Evolutionary conservation across 2,329 filamentous ascomycete species (phyloP).

Genomic region (Dactylellina haptotyla): DNA sequence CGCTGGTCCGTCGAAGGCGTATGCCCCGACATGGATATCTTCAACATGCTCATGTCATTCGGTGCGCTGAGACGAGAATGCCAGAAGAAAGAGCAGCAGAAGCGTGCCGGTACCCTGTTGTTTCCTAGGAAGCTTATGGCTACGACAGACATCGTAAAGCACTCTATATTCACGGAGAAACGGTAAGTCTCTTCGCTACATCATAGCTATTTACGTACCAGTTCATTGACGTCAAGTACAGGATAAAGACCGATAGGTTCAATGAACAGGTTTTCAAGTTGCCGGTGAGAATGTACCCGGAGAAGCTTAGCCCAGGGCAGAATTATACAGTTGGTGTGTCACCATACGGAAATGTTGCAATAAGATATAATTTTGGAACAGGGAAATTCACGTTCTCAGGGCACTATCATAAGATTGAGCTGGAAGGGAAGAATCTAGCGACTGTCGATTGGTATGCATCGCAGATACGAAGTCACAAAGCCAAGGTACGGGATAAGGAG

Average conservation of each 20-base stretch:
- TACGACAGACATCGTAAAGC: constrained; percentile 11
- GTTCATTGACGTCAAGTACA: background rate
- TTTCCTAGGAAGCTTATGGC: background rate
- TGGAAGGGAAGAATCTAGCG: background rate
- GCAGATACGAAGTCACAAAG: background rate
- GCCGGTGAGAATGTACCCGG: constrained; percentile 4
- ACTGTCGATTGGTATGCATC: constrained; percentile 10
- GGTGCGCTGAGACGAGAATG: background rate
- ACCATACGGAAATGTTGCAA: constrained; percentile 18
- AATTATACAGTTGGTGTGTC: background rate
- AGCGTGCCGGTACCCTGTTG: background rate
- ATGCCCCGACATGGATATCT: constrained; percentile 16
- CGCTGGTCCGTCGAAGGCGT: constrained; percentile 17
- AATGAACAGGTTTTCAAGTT: constrained; percentile 12
- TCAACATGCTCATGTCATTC: constrained; percentile 42
- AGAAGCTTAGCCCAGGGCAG: background rate
- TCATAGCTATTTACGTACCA: background rate
- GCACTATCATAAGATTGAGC: constrained; percentile 17
- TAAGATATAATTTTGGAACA: constrained; percentile 17
- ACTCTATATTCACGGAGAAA: background rate
- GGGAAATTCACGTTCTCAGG: constrained; percentile 23
- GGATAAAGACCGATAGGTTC: constrained; percentile 20
- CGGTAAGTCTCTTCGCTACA: background rate
- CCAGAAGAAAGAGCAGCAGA: background rate
- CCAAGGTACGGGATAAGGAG: background rate